These are phyloP conservation scores for Geotrichum candidum DNA, from an alignment of 1,139 yeast species.

Conservation along the genomic window DNA sequence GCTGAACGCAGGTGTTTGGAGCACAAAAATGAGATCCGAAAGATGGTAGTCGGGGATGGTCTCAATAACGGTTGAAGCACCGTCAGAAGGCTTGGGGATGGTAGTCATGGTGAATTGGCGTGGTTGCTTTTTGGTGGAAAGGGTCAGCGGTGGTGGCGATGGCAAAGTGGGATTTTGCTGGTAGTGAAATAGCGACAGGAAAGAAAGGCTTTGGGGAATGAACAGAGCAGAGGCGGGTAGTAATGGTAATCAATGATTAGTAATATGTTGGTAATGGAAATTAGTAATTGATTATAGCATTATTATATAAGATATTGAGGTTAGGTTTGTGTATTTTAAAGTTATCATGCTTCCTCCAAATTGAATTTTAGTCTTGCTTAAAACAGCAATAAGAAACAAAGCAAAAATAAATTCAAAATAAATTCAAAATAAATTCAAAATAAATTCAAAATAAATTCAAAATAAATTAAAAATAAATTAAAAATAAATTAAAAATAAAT, in stretches of 20 bases:
- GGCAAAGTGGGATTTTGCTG: background rate
- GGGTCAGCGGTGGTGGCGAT: slow-evolving; percentile 1
- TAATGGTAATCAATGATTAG: too few relatives aligned
- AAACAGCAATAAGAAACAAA: background rate
- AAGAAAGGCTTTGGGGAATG: too few relatives aligned
- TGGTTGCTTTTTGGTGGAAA: background rate
- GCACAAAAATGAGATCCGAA: slow-evolving; percentile 68
- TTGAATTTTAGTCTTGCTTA: background rate
- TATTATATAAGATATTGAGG: too few relatives aligned
- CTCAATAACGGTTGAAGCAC: slow-evolving; percentile 18
- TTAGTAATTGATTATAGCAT: too few relatives aligned
- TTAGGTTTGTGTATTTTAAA: background rate
- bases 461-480: too few relatives aligned
- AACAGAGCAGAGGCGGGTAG: too few relatives aligned
- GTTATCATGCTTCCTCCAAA: background rate
- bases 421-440: too few relatives aligned
- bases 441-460: too few relatives aligned
- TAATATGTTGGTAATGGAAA: too few relatives aligned
- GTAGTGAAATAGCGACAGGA: too few relatives aligned
- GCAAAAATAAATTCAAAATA: background rate
- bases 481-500: too few relatives aligned
- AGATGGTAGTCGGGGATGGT: slow-evolving; percentile 70
- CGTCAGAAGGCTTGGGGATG: slow-evolving; percentile 15
- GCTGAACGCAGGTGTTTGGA: slow-evolving; percentile 41
- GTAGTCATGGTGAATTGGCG: slow-evolving; percentile 3